phyloP scores from a whole-genome alignment of 2,329 filamentous ascomycete genomes.

The Penicillium griseofulvum region DNA sequence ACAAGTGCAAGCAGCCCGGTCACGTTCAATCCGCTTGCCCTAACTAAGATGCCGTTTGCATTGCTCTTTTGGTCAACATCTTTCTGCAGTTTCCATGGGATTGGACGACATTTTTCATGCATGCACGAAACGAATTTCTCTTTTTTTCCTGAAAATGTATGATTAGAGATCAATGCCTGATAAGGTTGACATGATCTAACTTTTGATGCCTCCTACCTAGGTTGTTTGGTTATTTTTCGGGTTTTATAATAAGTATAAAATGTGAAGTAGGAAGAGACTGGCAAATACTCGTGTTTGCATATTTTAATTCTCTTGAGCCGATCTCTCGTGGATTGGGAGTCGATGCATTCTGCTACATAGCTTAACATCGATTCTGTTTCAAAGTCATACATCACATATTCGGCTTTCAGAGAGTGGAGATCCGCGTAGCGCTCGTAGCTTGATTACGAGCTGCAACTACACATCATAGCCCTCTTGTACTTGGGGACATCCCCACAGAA shows the following conservation, averaged over 20 bases:
- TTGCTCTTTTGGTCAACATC: constrained; percentile 26
- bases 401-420: background rate
- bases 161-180: constrained; percentile 11
- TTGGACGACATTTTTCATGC: constrained; percentile 11
- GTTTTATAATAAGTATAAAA: constrained; percentile 11
- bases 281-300: constrained; percentile 2
- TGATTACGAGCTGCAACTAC: constrained; percentile 81
- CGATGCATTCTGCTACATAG: background rate
- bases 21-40: constrained; percentile 95
- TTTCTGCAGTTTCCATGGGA: constrained; percentile 13
- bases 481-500: constrained; percentile 84
- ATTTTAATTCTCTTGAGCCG: background rate
- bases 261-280: constrained; percentile 3
- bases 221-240: constrained; percentile 27
- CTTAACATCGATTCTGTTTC: background rate
- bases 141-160: constrained; percentile 13
- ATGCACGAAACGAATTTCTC: constrained; percentile 16
- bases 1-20: constrained; percentile 85
- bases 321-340: background rate
- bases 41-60: constrained; percentile 55
- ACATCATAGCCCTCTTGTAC: constrained; percentile 78
- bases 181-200: constrained; percentile 24
- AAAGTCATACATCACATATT: background rate
- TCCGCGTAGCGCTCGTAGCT: background rate
- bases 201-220: constrained; percentile 20